These are phyloP conservation scores for Pseudogymnoascus sp. DNA, from an alignment of 2,329 filamentous ascomycete genomes.

Conservation along the genomic window DNA sequence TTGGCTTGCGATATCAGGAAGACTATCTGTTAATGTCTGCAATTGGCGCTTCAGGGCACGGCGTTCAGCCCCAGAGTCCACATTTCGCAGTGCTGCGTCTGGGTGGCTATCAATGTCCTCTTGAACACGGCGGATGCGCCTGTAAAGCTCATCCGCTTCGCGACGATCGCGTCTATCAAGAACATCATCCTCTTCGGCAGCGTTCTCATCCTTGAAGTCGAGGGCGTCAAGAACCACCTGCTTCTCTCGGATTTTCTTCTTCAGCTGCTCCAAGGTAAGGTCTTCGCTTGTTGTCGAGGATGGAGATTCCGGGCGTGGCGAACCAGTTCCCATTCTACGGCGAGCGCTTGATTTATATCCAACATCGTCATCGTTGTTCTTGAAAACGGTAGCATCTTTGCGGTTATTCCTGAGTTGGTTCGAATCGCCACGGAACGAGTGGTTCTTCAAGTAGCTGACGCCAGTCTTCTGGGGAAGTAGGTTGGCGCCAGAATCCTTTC, in stretches of 20 bases:
- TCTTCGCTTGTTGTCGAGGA: constrained; percentile 65
- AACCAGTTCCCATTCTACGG: constrained; percentile 61
- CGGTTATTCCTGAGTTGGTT: constrained; percentile 52
- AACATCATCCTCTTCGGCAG: constrained; percentile 81
- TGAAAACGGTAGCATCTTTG: constrained; percentile 94
- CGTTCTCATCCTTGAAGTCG: constrained; percentile 89
- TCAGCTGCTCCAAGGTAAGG: constrained; percentile 74
- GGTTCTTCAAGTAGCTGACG: constrained; percentile 95
- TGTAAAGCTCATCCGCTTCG: constrained; percentile 89
- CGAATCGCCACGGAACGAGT: constrained; percentile 70
- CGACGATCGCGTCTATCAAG: constrained; percentile 83
- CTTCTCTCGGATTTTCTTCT: constrained; percentile 89
- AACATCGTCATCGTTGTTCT: constrained; percentile 88
- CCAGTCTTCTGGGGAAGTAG: constrained; percentile 91
- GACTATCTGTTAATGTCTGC: constrained; percentile 77
- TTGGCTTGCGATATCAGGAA: constrained; percentile 86
- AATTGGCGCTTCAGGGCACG: constrained; percentile 81
- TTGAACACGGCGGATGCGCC: constrained; percentile 81
- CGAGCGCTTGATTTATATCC: constrained; percentile 92
- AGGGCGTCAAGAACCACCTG: constrained; percentile 91
- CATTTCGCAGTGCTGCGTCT: constrained; percentile 58
- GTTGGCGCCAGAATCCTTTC: constrained; percentile 83
- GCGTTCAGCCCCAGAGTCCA: constrained; percentile 82
- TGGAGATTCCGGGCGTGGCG: constrained; percentile 73
- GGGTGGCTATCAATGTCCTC: constrained; percentile 92